Conservation (phyloP, 345 rosid species). For the Angophora floribunda region DNA sequence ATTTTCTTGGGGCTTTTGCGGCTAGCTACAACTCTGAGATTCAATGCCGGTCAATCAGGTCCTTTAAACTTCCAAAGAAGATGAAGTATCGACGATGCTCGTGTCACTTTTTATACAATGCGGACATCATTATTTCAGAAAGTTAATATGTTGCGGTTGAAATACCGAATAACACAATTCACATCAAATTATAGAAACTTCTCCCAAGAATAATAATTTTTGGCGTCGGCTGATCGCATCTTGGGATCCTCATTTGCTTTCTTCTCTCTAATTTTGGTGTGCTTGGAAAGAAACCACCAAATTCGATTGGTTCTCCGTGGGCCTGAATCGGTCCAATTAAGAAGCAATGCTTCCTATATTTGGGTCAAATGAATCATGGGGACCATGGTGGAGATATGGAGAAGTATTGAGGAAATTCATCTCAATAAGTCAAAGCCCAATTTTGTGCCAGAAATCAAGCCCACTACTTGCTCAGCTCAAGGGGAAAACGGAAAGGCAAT, state of each 20-base stretch:
- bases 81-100: background rate
- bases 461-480: background rate
- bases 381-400: background rate
- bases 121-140: background rate
- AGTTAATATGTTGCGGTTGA: background rate
- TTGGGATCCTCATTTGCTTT: background rate
- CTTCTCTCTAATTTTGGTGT: background rate
- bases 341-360: background rate
- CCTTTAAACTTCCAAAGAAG: constrained; percentile 25
- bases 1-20: constrained; percentile 16
- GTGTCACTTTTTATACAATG: background rate
- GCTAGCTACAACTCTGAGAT: background rate
- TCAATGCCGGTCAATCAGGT: constrained; percentile 1
- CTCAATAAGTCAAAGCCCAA: background rate
- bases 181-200: background rate
- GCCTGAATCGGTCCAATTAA: background rate
- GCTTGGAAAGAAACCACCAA: background rate
- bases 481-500: background rate
- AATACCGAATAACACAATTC: background rate
- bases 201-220: background rate
- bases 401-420: background rate
- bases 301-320: background rate
- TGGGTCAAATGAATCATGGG: background rate
- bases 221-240: background rate
- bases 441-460: background rate